Percentiles rank a stretch among this genome's conserved stretches.
Conservation (phyloP, 1,284 basidiomycete genomes). For the Ustilago crameri region DNA sequence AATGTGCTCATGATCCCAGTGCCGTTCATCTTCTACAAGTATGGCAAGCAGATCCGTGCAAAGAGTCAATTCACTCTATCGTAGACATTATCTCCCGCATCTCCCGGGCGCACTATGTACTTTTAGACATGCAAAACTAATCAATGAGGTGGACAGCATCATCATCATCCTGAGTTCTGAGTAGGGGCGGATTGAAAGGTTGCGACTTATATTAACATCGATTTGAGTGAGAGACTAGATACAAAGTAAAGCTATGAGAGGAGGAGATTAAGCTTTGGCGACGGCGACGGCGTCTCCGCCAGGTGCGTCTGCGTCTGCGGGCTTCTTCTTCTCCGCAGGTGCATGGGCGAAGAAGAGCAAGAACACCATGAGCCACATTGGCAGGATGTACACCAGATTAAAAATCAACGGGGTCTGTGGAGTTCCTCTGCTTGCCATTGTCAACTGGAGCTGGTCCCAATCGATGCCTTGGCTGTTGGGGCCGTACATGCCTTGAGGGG, state of each 20-base stretch:
- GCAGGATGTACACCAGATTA: slow-evolving; percentile 53
- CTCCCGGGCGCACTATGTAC: too few relatives aligned
- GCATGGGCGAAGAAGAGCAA: slow-evolving; percentile 57
- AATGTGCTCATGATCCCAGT: slow-evolving; percentile 53
- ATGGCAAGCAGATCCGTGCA: slow-evolving; percentile 49
- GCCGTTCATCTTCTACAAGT: slow-evolving; percentile 52
- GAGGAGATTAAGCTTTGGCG: slow-evolving; percentile 20
- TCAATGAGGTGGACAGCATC: too few relatives aligned
- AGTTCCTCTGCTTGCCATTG: slow-evolving; percentile 41
- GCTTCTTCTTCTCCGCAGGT: slow-evolving; percentile 23
- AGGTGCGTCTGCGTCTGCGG: not conserved
- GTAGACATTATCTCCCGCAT: not conserved
- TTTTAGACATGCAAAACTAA: too few relatives aligned
- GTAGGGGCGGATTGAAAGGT: too few relatives aligned
- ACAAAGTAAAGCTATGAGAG: not conserved
- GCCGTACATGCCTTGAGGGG: slow-evolving; percentile 55
- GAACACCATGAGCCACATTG: slow-evolving; percentile 56
- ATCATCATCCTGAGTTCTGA: too few relatives aligned
- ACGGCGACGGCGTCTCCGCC: slow-evolving; percentile 13
- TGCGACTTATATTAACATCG: not conserved
- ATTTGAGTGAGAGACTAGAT: not conserved
- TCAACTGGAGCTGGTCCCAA: slow-evolving; percentile 51
- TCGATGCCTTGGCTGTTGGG: slow-evolving; percentile 44
- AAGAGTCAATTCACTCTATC: slow-evolving; percentile 43
- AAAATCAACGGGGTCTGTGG: slow-evolving; percentile 54